Base-by-base conservation (phyloP, 495 filamentous ascomycete species). In the Neurospora tetraspora region DNA sequence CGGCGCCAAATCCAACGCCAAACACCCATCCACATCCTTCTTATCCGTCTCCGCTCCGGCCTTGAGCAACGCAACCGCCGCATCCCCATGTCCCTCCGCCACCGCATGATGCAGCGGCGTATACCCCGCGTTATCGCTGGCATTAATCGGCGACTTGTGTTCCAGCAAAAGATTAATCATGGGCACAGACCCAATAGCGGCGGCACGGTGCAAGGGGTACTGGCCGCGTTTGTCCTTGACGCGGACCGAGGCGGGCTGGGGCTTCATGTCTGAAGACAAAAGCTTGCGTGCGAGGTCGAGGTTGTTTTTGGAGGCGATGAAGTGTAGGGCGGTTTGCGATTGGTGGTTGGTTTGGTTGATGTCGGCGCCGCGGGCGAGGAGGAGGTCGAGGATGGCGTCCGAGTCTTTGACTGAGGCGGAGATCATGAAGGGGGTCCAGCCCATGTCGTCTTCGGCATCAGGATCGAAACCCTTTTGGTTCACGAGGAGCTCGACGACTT, bases 361-460 rank as follows among this genome's bases (percentile, higher is more conserved):
- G 74, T 97, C 94, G 3, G 94, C 94, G 39, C 87, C 93, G 77
- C 91, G 93, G n/a, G 84, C 80, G 0, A 99, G 85, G 4, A 98
- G 86, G 6, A 97, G 80, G 39, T 94, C 89, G 14, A 97, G 86
- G 7, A 92, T 76, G 3, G 84, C 84, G 37, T 93, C 92, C 36
- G 83, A 87, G 70, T 92, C 91, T 75, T 90, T 90, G 42, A 97
- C 85, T 73, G 91, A 94, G 11, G 91, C 87, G 11, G 95, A 92
- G 70, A 98, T 97, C 94, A 98, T 98, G 34, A 98, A 85, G 1
- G 93, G 91, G 12, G 95, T 96, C 96, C 96, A 99, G 70, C 95
- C 94, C 10, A 89, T 90, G 20, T 90, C 94, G 79, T 99, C 96
- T 89, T 94, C 90, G 45, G 91, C 92, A 82, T 98, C 96, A 0